Conservation (phyloP, 2,329 filamentous ascomycete species). For the Diaporthe sp. region DNA sequence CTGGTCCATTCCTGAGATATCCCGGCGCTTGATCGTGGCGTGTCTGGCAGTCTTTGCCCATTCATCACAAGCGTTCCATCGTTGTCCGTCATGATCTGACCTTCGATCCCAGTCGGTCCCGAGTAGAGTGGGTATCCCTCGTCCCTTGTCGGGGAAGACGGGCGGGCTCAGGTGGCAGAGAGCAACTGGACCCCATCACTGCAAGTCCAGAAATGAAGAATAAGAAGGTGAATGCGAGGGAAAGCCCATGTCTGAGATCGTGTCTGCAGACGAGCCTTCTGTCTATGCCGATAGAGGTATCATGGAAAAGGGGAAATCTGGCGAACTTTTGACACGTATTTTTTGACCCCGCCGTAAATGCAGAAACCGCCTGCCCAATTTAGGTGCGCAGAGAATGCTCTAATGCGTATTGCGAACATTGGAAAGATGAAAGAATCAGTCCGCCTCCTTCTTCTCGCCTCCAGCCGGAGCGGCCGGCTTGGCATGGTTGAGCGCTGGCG, state of each 20-base stretch:
- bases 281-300: constrained; percentile 65
- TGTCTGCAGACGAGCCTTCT: constrained; percentile 53
- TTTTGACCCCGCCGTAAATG: constrained; percentile 64
- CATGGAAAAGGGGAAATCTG: constrained; percentile 60
- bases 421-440: constrained; percentile 55
- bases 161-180: constrained; percentile 17
- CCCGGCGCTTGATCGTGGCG: constrained; percentile 30
- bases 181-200: constrained; percentile 25
- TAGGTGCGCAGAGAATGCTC: constrained; percentile 59
- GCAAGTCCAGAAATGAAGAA: constrained; percentile 33
- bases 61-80: constrained; percentile 41
- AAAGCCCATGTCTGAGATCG: constrained; percentile 46
- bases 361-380: constrained; percentile 64
- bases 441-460: constrained; percentile 64
- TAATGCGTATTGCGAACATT: constrained; percentile 58
- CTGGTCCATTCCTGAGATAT: constrained; percentile 8
- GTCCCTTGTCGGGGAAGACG: neutral
- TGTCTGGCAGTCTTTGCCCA: constrained; percentile 19
- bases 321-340: constrained; percentile 63
- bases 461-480: constrained; percentile 63
- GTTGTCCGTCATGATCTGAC: constrained; percentile 35
- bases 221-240: constrained; percentile 32
- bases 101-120: constrained; percentile 22
- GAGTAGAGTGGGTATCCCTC: neutral
- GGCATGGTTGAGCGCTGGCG: constrained; percentile 75